phyloP scores from a whole-genome alignment of 345 rosid genomes.

The Corymbia maculata region DNA sequence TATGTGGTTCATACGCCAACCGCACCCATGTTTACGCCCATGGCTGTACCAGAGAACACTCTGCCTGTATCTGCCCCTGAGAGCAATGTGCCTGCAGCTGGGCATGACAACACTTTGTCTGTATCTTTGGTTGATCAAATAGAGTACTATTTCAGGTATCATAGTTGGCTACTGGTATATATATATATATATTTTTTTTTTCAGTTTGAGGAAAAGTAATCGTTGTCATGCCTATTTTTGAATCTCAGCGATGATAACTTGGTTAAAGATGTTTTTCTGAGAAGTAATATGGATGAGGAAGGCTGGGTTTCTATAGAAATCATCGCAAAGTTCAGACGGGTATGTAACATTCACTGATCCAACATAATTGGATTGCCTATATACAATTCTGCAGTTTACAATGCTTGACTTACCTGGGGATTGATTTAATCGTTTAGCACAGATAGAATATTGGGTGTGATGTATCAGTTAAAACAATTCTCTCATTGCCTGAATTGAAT shows the following conservation, averaged over 20 bases:
- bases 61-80: background rate
- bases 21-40: background rate
- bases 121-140: background rate
- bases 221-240: background rate
- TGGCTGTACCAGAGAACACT: background rate
- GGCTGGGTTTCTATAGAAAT: background rate
- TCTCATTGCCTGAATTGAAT: background rate
- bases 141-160: background rate
- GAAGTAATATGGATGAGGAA: background rate
- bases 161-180: background rate
- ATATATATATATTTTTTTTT: background rate
- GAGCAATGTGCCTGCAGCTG: background rate
- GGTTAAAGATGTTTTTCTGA: background rate
- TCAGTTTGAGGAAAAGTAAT: background rate
- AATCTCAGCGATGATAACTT: background rate
- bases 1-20: background rate
- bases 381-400: background rate
- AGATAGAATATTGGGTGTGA: background rate
- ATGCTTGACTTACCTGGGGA: background rate
- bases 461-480: background rate
- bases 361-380: background rate
- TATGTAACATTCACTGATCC: background rate
- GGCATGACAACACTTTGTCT: background rate
- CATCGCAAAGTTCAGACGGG: background rate
- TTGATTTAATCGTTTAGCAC: background rate